Conservation (phyloP, 306 rosid species). For the Canavalia ensiformis region DNA sequence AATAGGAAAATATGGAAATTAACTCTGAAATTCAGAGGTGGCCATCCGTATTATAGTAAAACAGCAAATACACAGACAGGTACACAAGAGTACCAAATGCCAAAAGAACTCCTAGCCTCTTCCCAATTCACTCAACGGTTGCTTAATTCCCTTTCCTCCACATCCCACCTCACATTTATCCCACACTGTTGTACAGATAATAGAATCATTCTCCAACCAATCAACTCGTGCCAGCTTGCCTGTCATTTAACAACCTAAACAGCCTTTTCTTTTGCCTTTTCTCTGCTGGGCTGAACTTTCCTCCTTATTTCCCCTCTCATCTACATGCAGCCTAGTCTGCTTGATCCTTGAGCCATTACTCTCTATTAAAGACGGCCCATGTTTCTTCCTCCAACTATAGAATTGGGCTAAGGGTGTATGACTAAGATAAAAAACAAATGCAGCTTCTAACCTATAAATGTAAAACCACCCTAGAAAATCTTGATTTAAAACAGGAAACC, state of each 20-base stretch:
- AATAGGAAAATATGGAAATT: neutral
- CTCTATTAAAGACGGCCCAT: neutral
- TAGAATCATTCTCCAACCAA: neutral
- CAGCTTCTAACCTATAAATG: conserved; percentile 25
- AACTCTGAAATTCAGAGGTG: neutral
- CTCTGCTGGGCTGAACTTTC: neutral
- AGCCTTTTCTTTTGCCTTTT: neutral
- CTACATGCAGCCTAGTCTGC: conserved; percentile 6
- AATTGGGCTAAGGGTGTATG: neutral
- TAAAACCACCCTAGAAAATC: neutral
- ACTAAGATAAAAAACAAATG: neutral
- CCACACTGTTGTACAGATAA: neutral
- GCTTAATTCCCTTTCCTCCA: conserved; percentile 11
- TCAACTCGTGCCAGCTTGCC: neutral
- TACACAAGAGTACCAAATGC: neutral
- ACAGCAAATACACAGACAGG: neutral
- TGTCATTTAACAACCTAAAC: neutral
- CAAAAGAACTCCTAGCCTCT: neutral
- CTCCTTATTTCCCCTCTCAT: neutral
- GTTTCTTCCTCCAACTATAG: neutral
- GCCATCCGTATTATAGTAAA: neutral
- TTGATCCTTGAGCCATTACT: neutral
- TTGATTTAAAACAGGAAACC: neutral
- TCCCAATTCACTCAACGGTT: neutral
- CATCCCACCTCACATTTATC: neutral